These are phyloP conservation scores for Corylus heterophylla DNA, from an alignment of 306 rosid genomes.

Conservation along the genomic window DNA sequence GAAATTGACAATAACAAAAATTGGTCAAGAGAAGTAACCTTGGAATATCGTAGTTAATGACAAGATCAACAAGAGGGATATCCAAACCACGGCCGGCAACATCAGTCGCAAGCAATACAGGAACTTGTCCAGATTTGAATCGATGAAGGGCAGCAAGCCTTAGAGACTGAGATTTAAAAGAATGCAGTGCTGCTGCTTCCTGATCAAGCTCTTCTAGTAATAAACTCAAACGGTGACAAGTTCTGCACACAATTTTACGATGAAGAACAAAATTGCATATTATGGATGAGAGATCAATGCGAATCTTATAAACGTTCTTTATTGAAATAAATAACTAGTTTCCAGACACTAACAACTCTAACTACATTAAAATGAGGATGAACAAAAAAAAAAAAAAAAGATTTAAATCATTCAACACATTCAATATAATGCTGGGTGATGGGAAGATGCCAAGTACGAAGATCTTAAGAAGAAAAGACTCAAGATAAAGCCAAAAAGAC, in stretches of 20 bases:
- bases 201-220: constrained; percentile 85
- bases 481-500: background rate
- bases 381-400: too few species aligned
- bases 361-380: too few species aligned
- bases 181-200: constrained; percentile 69
- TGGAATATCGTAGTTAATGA: constrained; percentile 86
- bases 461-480: background rate
- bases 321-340: too few species aligned
- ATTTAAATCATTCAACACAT: background rate
- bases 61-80: constrained; percentile 89
- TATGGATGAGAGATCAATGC: background rate
- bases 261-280: background rate
- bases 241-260: constrained; percentile 41
- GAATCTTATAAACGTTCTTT: background rate
- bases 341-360: too few species aligned
- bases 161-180: constrained; percentile 73
- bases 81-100: constrained; percentile 95
- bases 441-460: background rate
- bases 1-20: constrained; percentile 14
- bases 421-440: background rate
- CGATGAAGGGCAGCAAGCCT: constrained; percentile 77
- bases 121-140: constrained; percentile 79
- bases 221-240: constrained; percentile 69
- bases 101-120: constrained; percentile 87
- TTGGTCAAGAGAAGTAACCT: constrained; percentile 46